These are phyloP conservation scores for Pholiota microspora DNA, from an alignment of 768 basidiomycete genomes.

Conservation along the genomic window DNA sequence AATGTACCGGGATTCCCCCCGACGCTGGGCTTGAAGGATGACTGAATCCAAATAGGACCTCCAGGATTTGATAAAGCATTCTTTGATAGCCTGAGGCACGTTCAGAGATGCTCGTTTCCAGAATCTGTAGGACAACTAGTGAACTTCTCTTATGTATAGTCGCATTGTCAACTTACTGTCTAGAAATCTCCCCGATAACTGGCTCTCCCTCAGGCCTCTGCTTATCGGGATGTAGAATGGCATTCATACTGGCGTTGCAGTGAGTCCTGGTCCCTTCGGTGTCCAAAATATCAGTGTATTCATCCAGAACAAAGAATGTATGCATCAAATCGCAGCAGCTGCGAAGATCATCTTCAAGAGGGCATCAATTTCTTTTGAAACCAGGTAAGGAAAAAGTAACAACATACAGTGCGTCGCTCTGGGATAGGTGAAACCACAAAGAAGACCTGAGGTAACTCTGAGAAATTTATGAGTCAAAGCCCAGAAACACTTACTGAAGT, in stretches of 20 bases:
- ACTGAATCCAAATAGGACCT: conserved; percentile 7
- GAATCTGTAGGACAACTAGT: neutral
- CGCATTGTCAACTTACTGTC: conserved; percentile 1
- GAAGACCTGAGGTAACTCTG: neutral
- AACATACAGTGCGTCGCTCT: conserved; percentile 3
- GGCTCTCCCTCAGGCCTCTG: conserved; percentile 1
- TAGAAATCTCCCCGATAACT: neutral
- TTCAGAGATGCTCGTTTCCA: conserved; percentile 6
- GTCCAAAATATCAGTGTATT: conserved; percentile 8
- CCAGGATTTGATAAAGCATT: conserved; percentile 9
- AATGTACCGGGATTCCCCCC: conserved; percentile 7
- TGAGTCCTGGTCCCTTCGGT: neutral
- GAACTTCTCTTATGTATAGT: too few relatives aligned
- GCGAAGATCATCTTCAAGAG: conserved; percentile 3
- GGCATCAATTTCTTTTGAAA: neutral
- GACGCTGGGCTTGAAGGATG: conserved; percentile 4
- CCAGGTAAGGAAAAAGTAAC: neutral
- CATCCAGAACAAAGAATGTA: conserved; percentile 8
- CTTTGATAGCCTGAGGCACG: conserved; percentile 1
- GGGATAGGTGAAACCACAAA: conserved; percentile 5
- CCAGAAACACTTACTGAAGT: conserved; percentile 8
- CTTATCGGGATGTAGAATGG: conserved; percentile 2
- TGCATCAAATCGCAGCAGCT: conserved; percentile 13
- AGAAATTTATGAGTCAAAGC: too few relatives aligned
- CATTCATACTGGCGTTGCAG: conserved; percentile 7